These are phyloP conservation scores for Penicillium crustosum DNA, from an alignment of 2,329 filamentous ascomycete species.

Conservation along the genomic window DNA sequence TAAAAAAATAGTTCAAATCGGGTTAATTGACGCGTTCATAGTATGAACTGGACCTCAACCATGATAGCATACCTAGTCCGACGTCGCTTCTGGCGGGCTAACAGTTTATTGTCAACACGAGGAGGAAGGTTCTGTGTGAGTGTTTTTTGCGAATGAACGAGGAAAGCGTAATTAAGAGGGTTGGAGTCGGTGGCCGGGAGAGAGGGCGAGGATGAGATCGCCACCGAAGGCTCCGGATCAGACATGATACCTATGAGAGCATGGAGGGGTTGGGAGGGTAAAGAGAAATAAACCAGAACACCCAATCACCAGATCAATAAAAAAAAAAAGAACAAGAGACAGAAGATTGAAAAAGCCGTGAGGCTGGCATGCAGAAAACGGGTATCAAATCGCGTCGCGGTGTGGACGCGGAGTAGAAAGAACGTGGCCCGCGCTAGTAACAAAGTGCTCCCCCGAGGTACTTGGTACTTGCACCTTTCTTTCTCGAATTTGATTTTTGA, in stretches of 20 bases:
- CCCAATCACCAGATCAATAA: constrained; percentile 10
- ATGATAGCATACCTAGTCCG: constrained; percentile 56
- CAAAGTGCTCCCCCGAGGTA: constrained; percentile 17
- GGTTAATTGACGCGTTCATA: constrained; percentile 22
- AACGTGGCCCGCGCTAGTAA: constrained; percentile 31
- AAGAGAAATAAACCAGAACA: constrained; percentile 13
- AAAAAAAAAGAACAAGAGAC: constrained; percentile 6
- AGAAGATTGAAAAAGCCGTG: constrained; percentile 9
- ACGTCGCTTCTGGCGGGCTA: constrained; percentile 61
- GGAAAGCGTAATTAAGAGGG: constrained; percentile 52
- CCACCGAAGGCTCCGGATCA: constrained; percentile 35
- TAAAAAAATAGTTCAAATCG: constrained; percentile 39
- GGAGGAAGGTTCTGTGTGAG: constrained; percentile 57
- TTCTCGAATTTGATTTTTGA: not conserved
- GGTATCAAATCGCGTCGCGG: constrained; percentile 35
- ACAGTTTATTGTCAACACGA: constrained; percentile 59
- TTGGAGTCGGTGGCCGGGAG: constrained; percentile 34
- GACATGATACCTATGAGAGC: constrained; percentile 34
- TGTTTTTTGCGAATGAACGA: constrained; percentile 60
- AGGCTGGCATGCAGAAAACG: constrained; percentile 27
- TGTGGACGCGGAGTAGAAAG: constrained; percentile 34
- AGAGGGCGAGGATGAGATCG: constrained; percentile 37
- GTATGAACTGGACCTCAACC: not conserved
- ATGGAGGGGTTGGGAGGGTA: constrained; percentile 11
- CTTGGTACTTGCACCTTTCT: constrained; percentile 7